Evolutionary conservation across 768 basidiomycete genomes (phyloP), one percentile per base, ranked within the genome.

Genomic region (Psilocybe cyanescens): DNA sequence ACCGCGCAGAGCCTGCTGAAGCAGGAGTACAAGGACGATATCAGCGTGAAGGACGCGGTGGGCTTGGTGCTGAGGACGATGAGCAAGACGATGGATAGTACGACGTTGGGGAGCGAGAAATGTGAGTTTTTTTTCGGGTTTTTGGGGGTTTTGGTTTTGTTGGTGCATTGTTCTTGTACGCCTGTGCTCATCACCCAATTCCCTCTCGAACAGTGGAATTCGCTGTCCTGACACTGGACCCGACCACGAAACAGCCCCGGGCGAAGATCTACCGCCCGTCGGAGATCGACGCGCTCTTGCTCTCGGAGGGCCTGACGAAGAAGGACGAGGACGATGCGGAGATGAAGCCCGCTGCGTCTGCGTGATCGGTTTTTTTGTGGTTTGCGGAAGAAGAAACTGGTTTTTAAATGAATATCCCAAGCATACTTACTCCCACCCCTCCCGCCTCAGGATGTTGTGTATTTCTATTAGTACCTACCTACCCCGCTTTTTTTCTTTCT

Each of bases 81-180:
- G 95, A 96, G 95, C 82, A 99, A 98, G 85, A 98, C 97, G 57
- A 98, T 99, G 97, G 97, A 99, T 71, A 95, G 94, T 64, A 98
- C 97, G 31, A 98, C 94, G 48, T 75, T 99, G 64, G 92, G 94
- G 33, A 96, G 94, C 71, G 97, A 99, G 79, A 99, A 98, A 75
- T 79, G 97, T 97, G 68, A 71, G 95, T 11, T 8, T 47, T 46
- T 0, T 33, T 44, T 44, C 4, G 11, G 6, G 11, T 44, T 44
- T 12, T 44, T 2, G 8, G 11, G 41, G 8, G 11, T 44, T 16
- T 44, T 44, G n/a, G n/a, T n/a, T n/a, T n/a, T n/a, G n/a, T n/a
- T n/a, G n/a, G n/a, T n/a, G n/a, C n/a, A n/a, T n/a, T 44, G n/a
- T 39, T 39, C 0, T 39, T 44, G 41, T 14, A 0, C 3, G 1